Evolutionary conservation across 306 rosid species (phyloP), one percentile per base, ranked within the genome.

Genomic region (Mimosa bimucronata): DNA sequence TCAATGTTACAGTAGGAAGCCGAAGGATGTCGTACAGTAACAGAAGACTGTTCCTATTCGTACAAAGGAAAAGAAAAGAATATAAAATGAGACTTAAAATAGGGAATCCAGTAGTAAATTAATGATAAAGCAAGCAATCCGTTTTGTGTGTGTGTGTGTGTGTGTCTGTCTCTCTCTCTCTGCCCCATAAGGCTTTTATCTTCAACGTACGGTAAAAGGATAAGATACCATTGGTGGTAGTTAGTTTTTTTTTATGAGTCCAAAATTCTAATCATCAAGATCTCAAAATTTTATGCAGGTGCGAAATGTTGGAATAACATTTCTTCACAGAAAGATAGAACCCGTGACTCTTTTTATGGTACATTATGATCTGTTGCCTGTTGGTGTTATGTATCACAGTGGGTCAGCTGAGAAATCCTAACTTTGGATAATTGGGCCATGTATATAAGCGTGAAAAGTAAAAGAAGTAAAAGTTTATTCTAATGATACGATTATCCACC

Each of bases 291-390:
- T 21, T 40, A 67, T 38, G 28, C 31, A 67, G 52, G n/a, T 23
- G 16, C 37, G 65, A 21, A 29, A 79, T 21, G 57, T 58, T 80
- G 75, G 78, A 70, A 62, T 80, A 86, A 86, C 75, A 50, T 66
- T 66, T 48, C 71, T 62, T 79, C 85, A 73, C 74, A 77, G 72
- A 55, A 80, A 80, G 82, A 79, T 41, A 65, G 80, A 80, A 81
- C 89, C 89, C 89, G 89, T 86, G 89, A 86, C 85, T 75, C 81
- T 70, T 64, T 74, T 71, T 44, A 78, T 78, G 85, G 87, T 86
- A 83, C 89, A 86, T 74, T 79, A 78, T 78, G 80, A 86, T 78
- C 82, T 83, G 71, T 80, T 83, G 44, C 14, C 3, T 34, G 38
- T 34, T 34, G 38, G 38, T 34, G 38, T 34, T 69, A 34, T 83